Evolutionary conservation across 2,329 filamentous ascomycete species (phyloP), one percentile per base, ranked within the genome.

Genomic region (Fusarium armeniacum): DNA sequence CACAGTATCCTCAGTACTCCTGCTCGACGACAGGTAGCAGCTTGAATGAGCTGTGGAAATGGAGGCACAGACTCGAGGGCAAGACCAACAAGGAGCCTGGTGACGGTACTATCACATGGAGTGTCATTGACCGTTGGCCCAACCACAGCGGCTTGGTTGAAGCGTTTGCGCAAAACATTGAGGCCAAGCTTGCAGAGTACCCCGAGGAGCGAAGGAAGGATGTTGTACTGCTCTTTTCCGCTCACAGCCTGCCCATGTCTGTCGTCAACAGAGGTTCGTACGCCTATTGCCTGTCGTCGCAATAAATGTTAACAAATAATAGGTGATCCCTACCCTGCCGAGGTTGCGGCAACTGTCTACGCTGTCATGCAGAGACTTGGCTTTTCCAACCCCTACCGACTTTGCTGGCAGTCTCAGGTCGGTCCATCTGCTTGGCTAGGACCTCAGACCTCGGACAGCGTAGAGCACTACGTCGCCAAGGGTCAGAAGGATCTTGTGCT

Each of bases 381-480:
- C 33, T 94, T 96, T 81, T 91, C 89, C 65, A 96, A 99, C 81
- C 93, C 92, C 8, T 98, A 98, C 81, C 90, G 96, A 57, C 85
- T 99, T 20, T 96, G 94, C 76, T 99, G 96, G 96, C 96, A 99
- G 80, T 98, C 94, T 7, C 96, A 99, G 81, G 96, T 99, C 68
- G 96, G 97, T 10, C 96, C 97, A 0, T 93, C 91, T 30, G 92
- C 96, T 22, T 99, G 96, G 96, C 86, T 99, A 11, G 96, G 96
- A 24, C 94, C 96, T 13, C 96, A 99, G 80, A 99, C 96, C 0
- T 90, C 91, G 64, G 89, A 91, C 71, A 95, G 94, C 0, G 96
- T 99, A 13, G 90, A 94, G 77, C 87, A 93, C 64, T 97, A 98
- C 77, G 90, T 98, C 71, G 89, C 92, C 77, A 94, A 96, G 80